phyloP scores from a whole-genome alignment of 1,139 yeast species.

The Pichia sp. region DNA sequence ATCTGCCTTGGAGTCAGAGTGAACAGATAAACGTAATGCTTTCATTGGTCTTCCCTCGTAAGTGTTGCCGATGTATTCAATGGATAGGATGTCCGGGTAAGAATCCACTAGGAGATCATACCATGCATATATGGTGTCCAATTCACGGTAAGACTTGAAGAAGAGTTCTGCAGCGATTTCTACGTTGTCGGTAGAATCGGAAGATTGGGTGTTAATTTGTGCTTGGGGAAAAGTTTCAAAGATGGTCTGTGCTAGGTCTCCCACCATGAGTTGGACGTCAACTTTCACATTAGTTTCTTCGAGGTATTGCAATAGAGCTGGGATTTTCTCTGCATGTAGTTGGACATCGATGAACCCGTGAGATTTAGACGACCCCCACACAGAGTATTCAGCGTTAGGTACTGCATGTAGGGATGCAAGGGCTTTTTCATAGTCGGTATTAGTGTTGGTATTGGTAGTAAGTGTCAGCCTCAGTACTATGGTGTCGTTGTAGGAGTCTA shows the following conservation, averaged over 20 bases:
- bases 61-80: slow-evolving; percentile 69
- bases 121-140: slow-evolving; percentile 69
- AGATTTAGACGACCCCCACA: slow-evolving; percentile 33
- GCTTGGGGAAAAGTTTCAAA: slow-evolving; percentile 46
- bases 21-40: slow-evolving; percentile 56
- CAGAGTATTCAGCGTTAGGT: no score
- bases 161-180: slow-evolving; percentile 30
- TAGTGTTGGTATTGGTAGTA: no score
- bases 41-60: slow-evolving; percentile 65
- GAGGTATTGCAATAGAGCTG: slow-evolving; percentile 33
- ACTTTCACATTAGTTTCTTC: slow-evolving; percentile 45
- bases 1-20: slow-evolving; percentile 25
- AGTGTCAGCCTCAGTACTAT: no score
- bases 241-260: slow-evolving; percentile 50
- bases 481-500: no score
- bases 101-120: slow-evolving; percentile 47
- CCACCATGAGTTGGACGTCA: slow-evolving; percentile 35
- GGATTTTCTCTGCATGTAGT: slow-evolving; percentile 24
- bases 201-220: neutral
- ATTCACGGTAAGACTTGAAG: slow-evolving; percentile 63
- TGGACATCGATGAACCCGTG: slow-evolving; percentile 34
- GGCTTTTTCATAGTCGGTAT: slow-evolving; percentile 27
- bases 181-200: slow-evolving; percentile 12
- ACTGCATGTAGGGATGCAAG: no score
- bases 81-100: slow-evolving; percentile 51